Evolutionary conservation across 192 early-diverging fungal genomes (phyloP).

Genomic region (Coemansia erecta): DNA sequence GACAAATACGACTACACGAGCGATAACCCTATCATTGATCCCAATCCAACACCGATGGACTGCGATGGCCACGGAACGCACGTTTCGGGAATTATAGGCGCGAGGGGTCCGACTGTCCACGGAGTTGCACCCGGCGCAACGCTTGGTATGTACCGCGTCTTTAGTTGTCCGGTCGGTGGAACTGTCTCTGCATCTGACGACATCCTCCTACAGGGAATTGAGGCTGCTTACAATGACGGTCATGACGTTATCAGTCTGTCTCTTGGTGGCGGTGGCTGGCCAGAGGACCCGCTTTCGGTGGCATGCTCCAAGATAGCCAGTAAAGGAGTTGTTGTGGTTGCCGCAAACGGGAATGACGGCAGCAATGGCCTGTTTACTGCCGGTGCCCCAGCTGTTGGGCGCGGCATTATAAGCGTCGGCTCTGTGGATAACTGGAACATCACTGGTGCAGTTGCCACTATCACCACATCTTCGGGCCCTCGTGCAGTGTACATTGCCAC

Average conservation of each 20-base stretch:
- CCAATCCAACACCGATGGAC: slow-evolving; percentile 52
- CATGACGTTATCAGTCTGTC: slow-evolving; percentile 66
- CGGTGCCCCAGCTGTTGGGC: slow-evolving; percentile 52
- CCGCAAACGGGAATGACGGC: slow-evolving; percentile 79
- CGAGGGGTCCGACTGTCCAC: slow-evolving; percentile 33
- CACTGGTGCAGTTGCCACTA: slow-evolving; percentile 22
- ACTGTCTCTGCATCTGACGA: slow-evolving; percentile 46
- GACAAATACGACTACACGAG: slow-evolving; percentile 38
- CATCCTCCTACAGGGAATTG: slow-evolving; percentile 61
- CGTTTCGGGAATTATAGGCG: slow-evolving; percentile 63
- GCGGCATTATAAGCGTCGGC: slow-evolving; percentile 60
- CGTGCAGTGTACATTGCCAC: slow-evolving; percentile 2
- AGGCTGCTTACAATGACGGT: slow-evolving; percentile 45
- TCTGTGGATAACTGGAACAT: slow-evolving; percentile 55
- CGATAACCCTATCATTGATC: slow-evolving; percentile 46
- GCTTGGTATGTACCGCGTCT: slow-evolving; percentile 64
- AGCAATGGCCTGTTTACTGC: slow-evolving; percentile 56
- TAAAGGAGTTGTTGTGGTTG: slow-evolving; percentile 59
- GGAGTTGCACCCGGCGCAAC: slow-evolving; percentile 69
- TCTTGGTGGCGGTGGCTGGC: slow-evolving; percentile 60
- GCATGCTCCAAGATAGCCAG: slow-evolving; percentile 48
- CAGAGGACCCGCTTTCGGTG: slow-evolving; percentile 51
- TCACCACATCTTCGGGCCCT: slow-evolving; percentile 15
- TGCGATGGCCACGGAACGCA: slow-evolving; percentile 71
- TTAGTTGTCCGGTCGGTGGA: slow-evolving; percentile 54